Percentiles rank a stretch among this genome's conserved stretches.
phyloP scores from a whole-genome alignment of 1,284 basidiomycete species.

The Trametes polyzona region DNA sequence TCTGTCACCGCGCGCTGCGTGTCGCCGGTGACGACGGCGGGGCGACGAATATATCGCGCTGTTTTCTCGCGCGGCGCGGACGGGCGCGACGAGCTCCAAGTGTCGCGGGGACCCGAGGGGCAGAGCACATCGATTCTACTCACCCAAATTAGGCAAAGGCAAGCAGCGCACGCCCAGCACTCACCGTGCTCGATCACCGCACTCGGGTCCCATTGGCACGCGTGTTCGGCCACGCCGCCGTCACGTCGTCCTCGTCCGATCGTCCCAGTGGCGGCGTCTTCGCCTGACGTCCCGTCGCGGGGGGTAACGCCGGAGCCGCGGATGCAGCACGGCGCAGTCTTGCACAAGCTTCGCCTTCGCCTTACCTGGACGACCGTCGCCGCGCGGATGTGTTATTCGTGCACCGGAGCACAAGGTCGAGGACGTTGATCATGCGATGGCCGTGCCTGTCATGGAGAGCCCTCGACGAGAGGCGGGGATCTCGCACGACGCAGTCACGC shows the following conservation, averaged over 20 bases:
- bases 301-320: constrained; percentile 1
- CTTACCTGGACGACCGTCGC: not conserved
- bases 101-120: not conserved
- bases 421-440: not conserved
- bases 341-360: not conserved
- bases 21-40: not conserved
- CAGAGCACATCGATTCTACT: not conserved
- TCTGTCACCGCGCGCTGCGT: not conserved
- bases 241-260: not conserved
- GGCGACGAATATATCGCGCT: not conserved
- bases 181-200: constrained; percentile 2
- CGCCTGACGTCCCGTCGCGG: not conserved
- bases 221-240: not conserved
- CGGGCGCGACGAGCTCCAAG: not conserved
- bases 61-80: not conserved
- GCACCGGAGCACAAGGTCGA: not conserved
- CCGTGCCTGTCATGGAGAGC: not conserved
- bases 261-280: not conserved
- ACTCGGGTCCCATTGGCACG: not conserved
- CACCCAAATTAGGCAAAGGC: constrained; percentile 2
- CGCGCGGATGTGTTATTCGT: not conserved
- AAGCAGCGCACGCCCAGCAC: not conserved
- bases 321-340: not conserved
- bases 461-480: not conserved
- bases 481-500: not conserved